phyloP scores from a whole-genome alignment of 2,329 filamentous ascomycete genomes.

The Trichoderma breve region DNA sequence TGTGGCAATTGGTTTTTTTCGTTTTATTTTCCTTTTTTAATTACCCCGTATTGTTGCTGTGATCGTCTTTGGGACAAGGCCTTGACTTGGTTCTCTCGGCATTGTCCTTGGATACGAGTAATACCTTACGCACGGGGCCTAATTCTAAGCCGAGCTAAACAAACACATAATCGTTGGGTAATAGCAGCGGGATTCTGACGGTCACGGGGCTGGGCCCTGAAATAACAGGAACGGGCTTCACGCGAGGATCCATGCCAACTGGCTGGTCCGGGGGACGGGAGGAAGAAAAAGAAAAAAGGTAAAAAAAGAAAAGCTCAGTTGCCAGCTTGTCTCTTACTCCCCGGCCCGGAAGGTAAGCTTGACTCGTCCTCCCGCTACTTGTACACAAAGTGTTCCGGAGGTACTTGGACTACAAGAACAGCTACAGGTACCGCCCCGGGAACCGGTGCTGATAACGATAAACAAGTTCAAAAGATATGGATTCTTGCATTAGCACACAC shows the following conservation, averaged over 20 bases:
- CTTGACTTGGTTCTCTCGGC: background rate
- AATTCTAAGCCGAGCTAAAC: background rate
- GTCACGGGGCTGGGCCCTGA: slow-evolving; percentile 9
- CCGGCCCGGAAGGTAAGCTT: slow-evolving; percentile 1
- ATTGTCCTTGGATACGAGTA: background rate
- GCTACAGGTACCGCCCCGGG: background rate
- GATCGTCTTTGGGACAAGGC: background rate
- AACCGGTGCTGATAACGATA: background rate
- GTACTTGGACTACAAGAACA: background rate
- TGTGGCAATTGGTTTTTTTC: background rate
- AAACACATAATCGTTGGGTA: background rate
- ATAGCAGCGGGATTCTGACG: background rate
- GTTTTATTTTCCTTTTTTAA: background rate
- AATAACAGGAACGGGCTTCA: slow-evolving; percentile 10
- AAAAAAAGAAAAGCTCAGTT: background rate
- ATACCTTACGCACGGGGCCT: background rate
- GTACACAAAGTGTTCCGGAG: background rate
- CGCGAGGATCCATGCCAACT: slow-evolving; percentile 4
- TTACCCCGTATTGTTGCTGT: background rate
- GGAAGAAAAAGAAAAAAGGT: background rate
- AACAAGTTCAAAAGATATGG: background rate
- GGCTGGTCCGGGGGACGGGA: background rate
- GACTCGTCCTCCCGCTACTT: background rate
- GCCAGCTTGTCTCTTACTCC: background rate
- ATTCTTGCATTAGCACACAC: background rate